Evolutionary conservation across 2,329 filamentous ascomycete genomes (phyloP).

Genomic region (Dendrostoma leiphaemia): DNA sequence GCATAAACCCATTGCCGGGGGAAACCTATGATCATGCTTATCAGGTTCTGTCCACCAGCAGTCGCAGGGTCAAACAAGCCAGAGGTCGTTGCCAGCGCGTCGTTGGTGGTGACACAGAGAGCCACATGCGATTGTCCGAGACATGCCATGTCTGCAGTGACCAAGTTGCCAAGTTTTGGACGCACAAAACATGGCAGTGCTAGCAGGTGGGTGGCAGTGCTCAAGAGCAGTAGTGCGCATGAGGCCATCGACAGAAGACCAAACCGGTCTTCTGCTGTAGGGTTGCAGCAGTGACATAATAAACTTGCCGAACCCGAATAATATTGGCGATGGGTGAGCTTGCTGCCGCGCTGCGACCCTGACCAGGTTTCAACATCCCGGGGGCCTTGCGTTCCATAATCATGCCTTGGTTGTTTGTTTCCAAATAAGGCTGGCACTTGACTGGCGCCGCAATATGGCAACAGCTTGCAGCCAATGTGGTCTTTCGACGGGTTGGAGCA

Average conservation of each 20-base stretch:
- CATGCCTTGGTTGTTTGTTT: neutral
- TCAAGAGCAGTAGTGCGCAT: neutral
- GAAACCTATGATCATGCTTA: too few species aligned
- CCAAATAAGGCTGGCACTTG: neutral
- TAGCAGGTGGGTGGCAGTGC: neutral
- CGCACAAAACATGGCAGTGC: neutral
- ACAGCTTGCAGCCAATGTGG: neutral
- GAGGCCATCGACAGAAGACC: neutral
- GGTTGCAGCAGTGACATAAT: slow-evolving; percentile 10
- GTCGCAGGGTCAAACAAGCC: neutral
- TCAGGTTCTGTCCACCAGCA: too few species aligned
- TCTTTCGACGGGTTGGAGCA: neutral
- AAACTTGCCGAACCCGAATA: too few species aligned
- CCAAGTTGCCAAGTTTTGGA: neutral
- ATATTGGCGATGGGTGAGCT: neutral
- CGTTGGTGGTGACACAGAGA: neutral
- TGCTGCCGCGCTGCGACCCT: neutral
- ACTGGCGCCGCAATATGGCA: neutral
- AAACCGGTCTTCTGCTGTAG: neutral
- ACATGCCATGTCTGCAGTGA: neutral
- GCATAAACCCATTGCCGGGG: too few species aligned
- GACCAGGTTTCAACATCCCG: neutral
- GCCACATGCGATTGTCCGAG: neutral
- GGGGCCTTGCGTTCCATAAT: neutral
- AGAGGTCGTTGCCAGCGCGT: neutral